Conservation (phyloP, 768 basidiomycete species). For the Lepiota venenata region DNA sequence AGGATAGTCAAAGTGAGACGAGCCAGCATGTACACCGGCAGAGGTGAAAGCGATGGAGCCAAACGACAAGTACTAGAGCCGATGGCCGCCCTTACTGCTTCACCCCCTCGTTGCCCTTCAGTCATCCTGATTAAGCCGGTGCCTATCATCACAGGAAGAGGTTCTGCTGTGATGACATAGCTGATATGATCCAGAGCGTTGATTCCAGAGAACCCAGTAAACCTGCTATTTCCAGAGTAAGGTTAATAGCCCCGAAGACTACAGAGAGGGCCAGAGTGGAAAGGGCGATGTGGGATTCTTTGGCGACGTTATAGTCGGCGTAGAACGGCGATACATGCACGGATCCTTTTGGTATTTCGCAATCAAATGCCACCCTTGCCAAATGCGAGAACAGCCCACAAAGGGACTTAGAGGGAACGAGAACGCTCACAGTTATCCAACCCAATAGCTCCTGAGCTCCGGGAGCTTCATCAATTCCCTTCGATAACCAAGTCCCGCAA, state of each 20-base stretch:
- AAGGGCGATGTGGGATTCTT: background rate
- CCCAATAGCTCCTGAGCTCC: background rate
- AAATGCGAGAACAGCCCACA: background rate
- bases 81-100: background rate
- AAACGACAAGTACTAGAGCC: background rate
- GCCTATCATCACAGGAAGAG: background rate
- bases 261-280: background rate
- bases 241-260: background rate
- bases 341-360: background rate
- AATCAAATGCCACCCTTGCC: background rate
- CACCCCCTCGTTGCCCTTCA: background rate
- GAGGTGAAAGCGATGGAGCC: conserved; percentile 3
- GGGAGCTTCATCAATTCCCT: background rate
- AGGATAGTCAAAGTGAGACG: conserved; percentile 7
- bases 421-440: background rate
- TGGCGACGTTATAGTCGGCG: background rate
- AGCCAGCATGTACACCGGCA: conserved; percentile 8
- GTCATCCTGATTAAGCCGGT: background rate
- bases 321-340: background rate
- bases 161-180: background rate
- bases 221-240: no score
- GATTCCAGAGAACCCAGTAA: background rate
- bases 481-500: background rate
- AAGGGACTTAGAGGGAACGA: background rate
- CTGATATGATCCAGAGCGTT: background rate